Conservation (phyloP, 805 yeast genomes). For the Starmera quercuum region DNA sequence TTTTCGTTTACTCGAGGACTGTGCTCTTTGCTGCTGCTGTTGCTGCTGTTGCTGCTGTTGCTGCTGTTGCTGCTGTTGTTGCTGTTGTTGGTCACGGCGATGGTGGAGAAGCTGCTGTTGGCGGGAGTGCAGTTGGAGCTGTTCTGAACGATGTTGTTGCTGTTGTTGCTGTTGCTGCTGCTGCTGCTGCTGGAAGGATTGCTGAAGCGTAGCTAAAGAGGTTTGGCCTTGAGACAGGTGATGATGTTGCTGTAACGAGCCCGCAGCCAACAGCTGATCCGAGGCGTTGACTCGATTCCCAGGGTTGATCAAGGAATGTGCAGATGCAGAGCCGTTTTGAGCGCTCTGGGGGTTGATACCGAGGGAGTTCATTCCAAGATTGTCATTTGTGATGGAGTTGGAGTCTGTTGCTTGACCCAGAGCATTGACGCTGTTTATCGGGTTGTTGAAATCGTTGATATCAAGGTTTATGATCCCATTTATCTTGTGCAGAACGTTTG, state of each 20-base stretch:
- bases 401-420: slow-evolving; percentile 2
- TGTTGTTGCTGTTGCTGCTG: background rate
- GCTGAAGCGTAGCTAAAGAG: background rate
- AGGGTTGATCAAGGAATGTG: no score
- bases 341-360: background rate
- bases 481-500: slow-evolving; percentile 14
- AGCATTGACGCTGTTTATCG: slow-evolving; percentile 3
- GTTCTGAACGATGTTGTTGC: background rate
- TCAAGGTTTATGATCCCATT: slow-evolving; percentile 14
- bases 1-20: slow-evolving; percentile 2
- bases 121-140: background rate
- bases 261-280: background rate
- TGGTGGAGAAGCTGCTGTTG: background rate
- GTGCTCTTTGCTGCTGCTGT: slow-evolving; percentile 7
- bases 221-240: no score
- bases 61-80: background rate
- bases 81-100: slow-evolving; percentile 1
- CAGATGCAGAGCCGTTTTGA: background rate
- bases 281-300: background rate
- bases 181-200: background rate
- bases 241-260: background rate
- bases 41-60: slow-evolving; percentile 8
- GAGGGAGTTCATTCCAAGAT: background rate
- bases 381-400: background rate
- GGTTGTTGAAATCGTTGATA: slow-evolving; percentile 7